These are phyloP conservation scores for Ilyonectria robusta DNA, from an alignment of 2,329 filamentous ascomycete genomes.

Conservation along the genomic window DNA sequence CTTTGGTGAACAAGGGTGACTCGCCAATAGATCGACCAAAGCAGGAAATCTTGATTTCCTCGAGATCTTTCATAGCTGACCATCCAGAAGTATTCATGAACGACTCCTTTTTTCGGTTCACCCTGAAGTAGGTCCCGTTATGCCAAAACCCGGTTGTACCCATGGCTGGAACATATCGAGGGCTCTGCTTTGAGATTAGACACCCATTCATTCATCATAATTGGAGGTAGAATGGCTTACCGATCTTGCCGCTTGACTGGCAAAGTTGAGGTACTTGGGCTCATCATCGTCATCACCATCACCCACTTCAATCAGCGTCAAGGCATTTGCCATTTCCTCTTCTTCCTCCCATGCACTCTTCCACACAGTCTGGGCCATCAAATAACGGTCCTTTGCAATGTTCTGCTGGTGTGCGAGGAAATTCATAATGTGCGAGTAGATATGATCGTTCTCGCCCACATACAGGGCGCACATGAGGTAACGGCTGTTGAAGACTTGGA, in stretches of 20 bases:
- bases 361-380: conserved; percentile 69
- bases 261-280: conserved; percentile 69
- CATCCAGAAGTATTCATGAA: conserved; percentile 51
- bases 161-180: conserved; percentile 68
- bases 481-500: conserved; percentile 55
- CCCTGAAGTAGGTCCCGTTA: conserved; percentile 63
- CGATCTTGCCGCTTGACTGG: conserved; percentile 68
- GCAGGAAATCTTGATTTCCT: conserved; percentile 68
- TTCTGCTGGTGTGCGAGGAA: conserved; percentile 69
- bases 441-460: conserved; percentile 69
- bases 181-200: conserved; percentile 52
- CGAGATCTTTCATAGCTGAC: conserved; percentile 64
- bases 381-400: conserved; percentile 64
- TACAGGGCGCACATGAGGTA: conserved; percentile 68
- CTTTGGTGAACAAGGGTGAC: conserved; percentile 6
- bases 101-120: conserved; percentile 63
- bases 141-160: conserved; percentile 70
- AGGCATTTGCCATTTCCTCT: conserved; percentile 59
- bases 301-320: conserved; percentile 49
- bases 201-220: not conserved
- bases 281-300: conserved; percentile 53
- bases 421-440: conserved; percentile 71
- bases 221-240: conserved; percentile 47
- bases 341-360: conserved; percentile 71
- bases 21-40: conserved; percentile 62